Evolutionary conservation across 352 stramenopile species (phyloP), one percentile per base, ranked within the genome.

Genomic region (Blastocystis sp.): DNA sequence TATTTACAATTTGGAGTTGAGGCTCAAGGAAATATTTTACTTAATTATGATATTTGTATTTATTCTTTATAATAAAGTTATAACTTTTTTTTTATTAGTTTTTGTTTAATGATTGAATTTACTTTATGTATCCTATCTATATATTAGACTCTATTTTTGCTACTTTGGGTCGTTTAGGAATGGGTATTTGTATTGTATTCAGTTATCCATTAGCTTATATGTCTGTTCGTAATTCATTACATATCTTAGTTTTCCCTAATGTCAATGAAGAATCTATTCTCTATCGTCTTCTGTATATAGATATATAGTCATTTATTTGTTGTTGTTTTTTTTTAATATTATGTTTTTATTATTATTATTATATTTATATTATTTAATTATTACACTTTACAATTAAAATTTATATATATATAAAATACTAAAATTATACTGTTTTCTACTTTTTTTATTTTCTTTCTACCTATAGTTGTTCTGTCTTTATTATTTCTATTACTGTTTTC

Each of bases 131-230:
- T n/a, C n/a, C n/a, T n/a, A n/a, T n/a, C n/a, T n/a, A 58, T 23
- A 34, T 37, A 27, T 58, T 25, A 16, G 10, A 44, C 11, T 49
- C 47, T 9, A 18, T 58, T 2, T 19, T 34, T 19, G 34, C 47
- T 25, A 37, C 47, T 13, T 13, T 58, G 2, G 47, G 19, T 10
- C 47, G 47, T 21, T 28, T 58, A 10, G 27, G 27, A 21, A 34
- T 58, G 4, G 19, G 43, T 4, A n/a, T 58, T 9, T 34, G 34
- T 6, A 30, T 58, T 16, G 25, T 58, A 2, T 58, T 28, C n/a
- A 58, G 34, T 5, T 58, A 47, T 37, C 47, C 47, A 11, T 31
- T 58, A 6, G 47, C 47, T 4, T 58, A 45, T 21, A 47, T 58
- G 13, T 34, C 47, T 13, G 47, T 58, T 19, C 23, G 47, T 4